These are phyloP conservation scores for Globisporangium rhizosaccharum DNA, from an alignment of 352 stramenopile species.

Conservation along the genomic window DNA sequence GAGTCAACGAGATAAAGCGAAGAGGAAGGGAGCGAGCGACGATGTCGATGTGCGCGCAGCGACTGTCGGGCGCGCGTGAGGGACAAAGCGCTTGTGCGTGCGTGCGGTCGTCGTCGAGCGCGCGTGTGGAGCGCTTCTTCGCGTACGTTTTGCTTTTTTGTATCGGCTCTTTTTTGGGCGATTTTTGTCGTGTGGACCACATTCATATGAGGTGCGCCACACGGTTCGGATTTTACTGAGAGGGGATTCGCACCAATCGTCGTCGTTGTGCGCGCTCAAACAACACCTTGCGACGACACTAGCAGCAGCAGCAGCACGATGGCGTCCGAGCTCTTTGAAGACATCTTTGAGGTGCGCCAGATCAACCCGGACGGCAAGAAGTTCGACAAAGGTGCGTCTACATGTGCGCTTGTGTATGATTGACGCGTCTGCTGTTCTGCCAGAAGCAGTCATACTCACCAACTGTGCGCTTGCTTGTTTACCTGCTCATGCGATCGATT, in stretches of 20 bases:
- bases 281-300: neutral
- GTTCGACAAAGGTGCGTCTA: conserved; percentile 87
- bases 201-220: neutral
- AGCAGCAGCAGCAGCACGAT: conserved; percentile 22
- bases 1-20: neutral
- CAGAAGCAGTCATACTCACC: neutral
- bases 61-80: neutral
- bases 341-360: conserved; percentile 97
- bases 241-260: neutral
- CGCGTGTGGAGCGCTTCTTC: conserved; percentile 7
- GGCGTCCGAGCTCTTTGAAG: conserved; percentile 95
- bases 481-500: neutral
- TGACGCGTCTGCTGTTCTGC: neutral
- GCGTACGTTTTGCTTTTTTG: conserved; percentile 16
- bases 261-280: neutral
- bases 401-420: neutral
- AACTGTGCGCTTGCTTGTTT: neutral
- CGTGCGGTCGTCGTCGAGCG: neutral
- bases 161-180: conserved; percentile 7
- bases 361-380: conserved; percentile 98
- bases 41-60: conserved; percentile 17
- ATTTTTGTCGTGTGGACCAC: no score
- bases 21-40: conserved; percentile 21
- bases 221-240: neutral
- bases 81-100: conserved; percentile 5